These are phyloP conservation scores for Podaxis sp. DNA, from an alignment of 768 basidiomycete genomes.

Conservation along the genomic window DNA sequence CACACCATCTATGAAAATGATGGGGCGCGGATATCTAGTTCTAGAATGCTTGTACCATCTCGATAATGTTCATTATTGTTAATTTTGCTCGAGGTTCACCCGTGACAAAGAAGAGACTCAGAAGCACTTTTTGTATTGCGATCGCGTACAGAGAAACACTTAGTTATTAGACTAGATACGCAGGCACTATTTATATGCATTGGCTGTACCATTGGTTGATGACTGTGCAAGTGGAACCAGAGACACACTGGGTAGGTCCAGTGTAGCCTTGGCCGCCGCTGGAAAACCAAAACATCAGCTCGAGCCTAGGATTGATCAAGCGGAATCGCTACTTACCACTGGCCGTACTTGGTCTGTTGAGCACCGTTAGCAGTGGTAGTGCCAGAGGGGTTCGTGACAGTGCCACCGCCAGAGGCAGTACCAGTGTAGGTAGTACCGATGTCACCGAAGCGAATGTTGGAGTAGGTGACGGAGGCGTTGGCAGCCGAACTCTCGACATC, in stretches of 20 bases:
- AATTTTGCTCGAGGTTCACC: neutral
- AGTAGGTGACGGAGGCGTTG: slow-evolving; percentile 46
- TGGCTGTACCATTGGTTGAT: neutral
- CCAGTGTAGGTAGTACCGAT: slow-evolving; percentile 42
- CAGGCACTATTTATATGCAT: neutral
- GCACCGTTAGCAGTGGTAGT: neutral
- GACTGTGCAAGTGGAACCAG: neutral
- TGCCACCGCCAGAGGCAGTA: slow-evolving; percentile 12
- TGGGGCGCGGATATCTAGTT: neutral
- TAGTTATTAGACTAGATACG: neutral
- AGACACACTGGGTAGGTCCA: neutral
- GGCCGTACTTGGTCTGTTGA: neutral
- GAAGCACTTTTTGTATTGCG: neutral
- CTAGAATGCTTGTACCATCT: neutral
- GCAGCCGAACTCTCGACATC: slow-evolving; percentile 39
- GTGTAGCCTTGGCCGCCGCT: neutral
- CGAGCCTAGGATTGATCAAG: neutral
- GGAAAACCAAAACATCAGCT: neutral
- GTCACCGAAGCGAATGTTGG: slow-evolving; percentile 53
- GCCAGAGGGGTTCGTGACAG: neutral
- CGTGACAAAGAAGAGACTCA: neutral
- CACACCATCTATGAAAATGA: neutral
- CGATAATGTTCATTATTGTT: neutral
- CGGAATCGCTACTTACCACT: neutral
- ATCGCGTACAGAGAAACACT: neutral